Conservation (phyloP, 441 rosid genomes). For the Gossypium schwendimanii region DNA sequence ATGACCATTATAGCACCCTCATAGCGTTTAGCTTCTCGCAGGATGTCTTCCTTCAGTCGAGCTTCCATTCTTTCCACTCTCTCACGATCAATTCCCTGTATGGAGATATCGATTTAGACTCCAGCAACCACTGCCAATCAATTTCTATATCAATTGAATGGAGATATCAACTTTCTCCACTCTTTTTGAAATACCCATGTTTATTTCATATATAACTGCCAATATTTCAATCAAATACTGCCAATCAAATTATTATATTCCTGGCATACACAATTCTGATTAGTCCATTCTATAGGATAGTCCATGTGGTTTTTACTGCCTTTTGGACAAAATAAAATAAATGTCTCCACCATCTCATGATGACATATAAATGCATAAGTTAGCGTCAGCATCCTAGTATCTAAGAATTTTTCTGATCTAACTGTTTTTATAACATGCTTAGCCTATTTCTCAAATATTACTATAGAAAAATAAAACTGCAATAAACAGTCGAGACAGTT, state of each 20-base stretch:
- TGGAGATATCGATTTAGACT: conserved; percentile 18
- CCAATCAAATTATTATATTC: not conserved
- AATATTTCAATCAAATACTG: not conserved
- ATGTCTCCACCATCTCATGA: not conserved
- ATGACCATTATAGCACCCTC: conserved; percentile 96
- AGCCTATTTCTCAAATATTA: not conserved
- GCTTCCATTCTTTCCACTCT: conserved; percentile 99
- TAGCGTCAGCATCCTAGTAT: not conserved
- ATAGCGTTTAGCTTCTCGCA: conserved; percentile 83
- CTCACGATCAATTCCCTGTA: conserved; percentile 90
- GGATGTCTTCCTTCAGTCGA: conserved; percentile 90
- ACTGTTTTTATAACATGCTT: not conserved
- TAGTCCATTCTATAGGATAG: not conserved
- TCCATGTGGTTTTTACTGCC: not conserved
- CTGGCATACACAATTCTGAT: not conserved
- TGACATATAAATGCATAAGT: not conserved
- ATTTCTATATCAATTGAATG: conserved; percentile 21
- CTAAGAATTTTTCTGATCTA: not conserved
- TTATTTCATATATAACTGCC: not conserved
- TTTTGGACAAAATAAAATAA: not conserved
- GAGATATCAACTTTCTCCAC: conserved; percentile 9
- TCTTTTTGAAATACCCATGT: not conserved
- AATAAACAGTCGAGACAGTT: not conserved
- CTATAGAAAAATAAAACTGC: not conserved
- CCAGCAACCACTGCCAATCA: not conserved